Base-by-base conservation (phyloP, 257 asterid species). In the Ilex asprella region DNA sequence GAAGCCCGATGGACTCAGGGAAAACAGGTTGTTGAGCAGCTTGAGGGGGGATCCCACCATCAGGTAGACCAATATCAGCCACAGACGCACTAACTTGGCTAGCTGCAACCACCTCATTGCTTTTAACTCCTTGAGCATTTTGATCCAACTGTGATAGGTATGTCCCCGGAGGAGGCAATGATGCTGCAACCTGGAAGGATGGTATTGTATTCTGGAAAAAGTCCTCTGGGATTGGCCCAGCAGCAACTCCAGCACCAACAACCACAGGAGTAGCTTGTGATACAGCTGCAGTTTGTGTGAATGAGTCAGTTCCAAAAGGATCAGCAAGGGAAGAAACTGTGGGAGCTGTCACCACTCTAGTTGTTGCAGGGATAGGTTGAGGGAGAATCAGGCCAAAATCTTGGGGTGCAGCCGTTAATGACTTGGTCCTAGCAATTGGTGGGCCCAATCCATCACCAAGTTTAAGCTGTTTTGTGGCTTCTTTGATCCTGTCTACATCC, bases 181-280 rank as follows among this genome's bases (percentile, higher is more conserved):
- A 76, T 58, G 88, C 87, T 10, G 95, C 96, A 75, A 80, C 97
- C 75, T 89, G 86, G 70, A 89, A 54, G 61, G 99, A 93, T 15
- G 97, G 85, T 68, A 93, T 75, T 29, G 99, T 92, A 61, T 93
- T 79, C 90, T 89, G 96, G 78, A 89, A 93, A 67, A 93, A 93
- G 87, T 93, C 99, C 86, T 93, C 99, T 3, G 99, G 96, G 66
- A 93, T 93, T 35, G 99, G 97, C 60, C 88, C 70, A 29, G 75
- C 94, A 61, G 89, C 60, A 65, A 74, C 78, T 60, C 99, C 99
- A 73, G 63, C 75, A 39, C 99, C 87, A 5, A 78, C 50, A 31
- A 57, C 84, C 32, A 52, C 39, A 62, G 86, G 79, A 63, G 75
- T 54, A 65, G 94, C 75, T 73, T 79, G 84, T 61, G 91, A 66